These are phyloP conservation scores for Chimonanthus praecox DNA, from an alignment of 164 flowering plant species.

Conservation along the genomic window DNA sequence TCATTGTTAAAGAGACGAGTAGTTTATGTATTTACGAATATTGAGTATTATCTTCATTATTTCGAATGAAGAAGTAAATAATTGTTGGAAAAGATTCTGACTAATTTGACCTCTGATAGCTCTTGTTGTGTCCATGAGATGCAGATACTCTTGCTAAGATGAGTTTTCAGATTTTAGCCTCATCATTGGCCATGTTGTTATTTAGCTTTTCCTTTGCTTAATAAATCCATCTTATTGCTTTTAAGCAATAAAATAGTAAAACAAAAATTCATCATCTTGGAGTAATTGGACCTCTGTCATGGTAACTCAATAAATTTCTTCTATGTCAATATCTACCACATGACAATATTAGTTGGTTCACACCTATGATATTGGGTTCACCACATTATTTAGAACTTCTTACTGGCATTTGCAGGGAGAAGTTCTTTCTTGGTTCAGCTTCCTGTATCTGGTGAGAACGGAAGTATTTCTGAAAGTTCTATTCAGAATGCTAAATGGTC, in stretches of 20 bases:
- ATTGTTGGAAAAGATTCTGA: not conserved
- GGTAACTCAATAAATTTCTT: too few species aligned
- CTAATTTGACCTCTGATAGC: not conserved
- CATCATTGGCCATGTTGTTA: too few species aligned
- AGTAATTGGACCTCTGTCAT: not conserved
- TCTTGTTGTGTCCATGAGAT: not conserved
- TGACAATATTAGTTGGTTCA: not conserved
- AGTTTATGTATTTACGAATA: too few species aligned
- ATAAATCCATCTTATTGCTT: too few species aligned
- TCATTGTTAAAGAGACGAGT: too few species aligned
- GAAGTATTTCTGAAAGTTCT: constrained; percentile 26
- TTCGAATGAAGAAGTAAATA: not conserved
- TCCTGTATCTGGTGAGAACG: constrained; percentile 33
- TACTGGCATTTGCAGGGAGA: constrained; percentile 37
- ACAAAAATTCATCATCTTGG: not conserved
- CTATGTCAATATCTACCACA: not conserved
- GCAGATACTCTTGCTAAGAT: too few species aligned
- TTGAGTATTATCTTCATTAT: not conserved
- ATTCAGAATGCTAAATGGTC: constrained; percentile 12
- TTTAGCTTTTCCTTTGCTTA: too few species aligned
- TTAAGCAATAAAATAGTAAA: too few species aligned
- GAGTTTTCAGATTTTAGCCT: too few species aligned
- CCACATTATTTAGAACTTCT: constrained; percentile 1
- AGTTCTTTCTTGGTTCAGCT: constrained; percentile 38
- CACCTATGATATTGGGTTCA: constrained; percentile 1